Conservation (phyloP, 208 protist genomes). For the Trypanosoma mega region DNA sequence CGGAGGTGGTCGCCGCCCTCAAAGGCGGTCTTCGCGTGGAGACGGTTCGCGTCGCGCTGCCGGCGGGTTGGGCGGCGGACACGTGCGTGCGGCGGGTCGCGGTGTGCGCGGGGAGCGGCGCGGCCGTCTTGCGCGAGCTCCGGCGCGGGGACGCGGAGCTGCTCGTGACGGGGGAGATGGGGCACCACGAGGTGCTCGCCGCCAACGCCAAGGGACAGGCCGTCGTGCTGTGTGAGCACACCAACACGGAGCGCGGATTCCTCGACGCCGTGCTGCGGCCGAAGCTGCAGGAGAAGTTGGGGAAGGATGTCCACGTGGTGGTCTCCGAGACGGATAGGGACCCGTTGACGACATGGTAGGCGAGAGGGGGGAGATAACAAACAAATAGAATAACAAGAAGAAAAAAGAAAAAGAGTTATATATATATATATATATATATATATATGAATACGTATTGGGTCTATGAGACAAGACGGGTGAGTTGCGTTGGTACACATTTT, state of each 20-base stretch:
- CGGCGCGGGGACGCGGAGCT: slow-evolving; percentile 54
- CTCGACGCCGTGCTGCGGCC: slow-evolving; percentile 47
- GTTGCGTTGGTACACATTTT: no score
- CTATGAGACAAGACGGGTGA: no score
- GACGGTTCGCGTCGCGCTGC: slow-evolving; percentile 72
- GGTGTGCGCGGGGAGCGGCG: slow-evolving; percentile 89
- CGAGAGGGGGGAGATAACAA: neutral
- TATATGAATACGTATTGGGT: neutral
- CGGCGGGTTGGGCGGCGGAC: slow-evolving; percentile 34
- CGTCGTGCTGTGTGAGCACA: slow-evolving; percentile 92
- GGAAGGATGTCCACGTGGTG: slow-evolving; percentile 42
- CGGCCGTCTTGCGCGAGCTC: slow-evolving; percentile 64
- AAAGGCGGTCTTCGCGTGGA: slow-evolving; percentile 60
- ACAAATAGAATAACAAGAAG: neutral
- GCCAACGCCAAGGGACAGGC: slow-evolving; percentile 69
- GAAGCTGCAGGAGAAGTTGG: slow-evolving; percentile 47
- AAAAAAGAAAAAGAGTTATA: neutral
- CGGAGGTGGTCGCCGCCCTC: slow-evolving; percentile 45
- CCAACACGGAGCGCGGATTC: slow-evolving; percentile 91
- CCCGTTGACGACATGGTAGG: slow-evolving; percentile 72
- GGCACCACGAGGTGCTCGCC: slow-evolving; percentile 92
- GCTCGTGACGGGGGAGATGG: slow-evolving; percentile 90
- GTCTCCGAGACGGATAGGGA: slow-evolving; percentile 70
- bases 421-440: neutral
- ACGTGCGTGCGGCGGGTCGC: slow-evolving; percentile 62